Evolutionary conservation across 805 yeast genomes (phyloP).

Genomic region (Tetrapisispora pingtungensis): DNA sequence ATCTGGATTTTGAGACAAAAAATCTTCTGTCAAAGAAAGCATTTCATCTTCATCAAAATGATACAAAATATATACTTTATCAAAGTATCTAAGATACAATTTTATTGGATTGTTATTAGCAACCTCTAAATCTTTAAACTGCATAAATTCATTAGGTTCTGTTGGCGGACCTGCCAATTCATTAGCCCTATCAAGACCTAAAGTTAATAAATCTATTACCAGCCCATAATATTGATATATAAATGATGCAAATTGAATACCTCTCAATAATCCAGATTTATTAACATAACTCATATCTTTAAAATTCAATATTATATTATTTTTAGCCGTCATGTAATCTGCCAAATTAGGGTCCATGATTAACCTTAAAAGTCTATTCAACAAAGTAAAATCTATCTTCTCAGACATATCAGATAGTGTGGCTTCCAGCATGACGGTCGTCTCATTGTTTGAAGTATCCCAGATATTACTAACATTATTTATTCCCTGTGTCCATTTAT

Average conservation of each 20-base stretch:
- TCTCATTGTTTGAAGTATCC: slow-evolving; percentile 65
- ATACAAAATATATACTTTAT: slow-evolving; percentile 70
- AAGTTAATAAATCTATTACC: slow-evolving; percentile 64
- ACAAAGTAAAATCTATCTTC: slow-evolving; percentile 76
- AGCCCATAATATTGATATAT: slow-evolving; percentile 86
- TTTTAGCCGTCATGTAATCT: slow-evolving; percentile 87
- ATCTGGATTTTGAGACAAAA: slow-evolving; percentile 76
- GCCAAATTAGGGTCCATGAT: slow-evolving; percentile 86
- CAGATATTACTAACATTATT: slow-evolving; percentile 72
- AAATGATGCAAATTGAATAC: slow-evolving; percentile 84
- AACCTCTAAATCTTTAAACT: slow-evolving; percentile 46
- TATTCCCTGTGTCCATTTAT: slow-evolving; percentile 90
- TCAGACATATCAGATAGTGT: slow-evolving; percentile 62
- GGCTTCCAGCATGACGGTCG: slow-evolving; percentile 78
- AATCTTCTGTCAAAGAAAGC: slow-evolving; percentile 64
- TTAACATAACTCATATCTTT: slow-evolving; percentile 95
- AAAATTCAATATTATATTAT: slow-evolving; percentile 69
- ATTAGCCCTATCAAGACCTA: slow-evolving; percentile 79
- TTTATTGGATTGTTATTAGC: slow-evolving; percentile 70
- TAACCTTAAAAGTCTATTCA: slow-evolving; percentile 71
- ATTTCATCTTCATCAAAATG: slow-evolving; percentile 67
- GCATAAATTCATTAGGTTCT: slow-evolving; percentile 68
- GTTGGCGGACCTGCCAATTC: slow-evolving; percentile 75
- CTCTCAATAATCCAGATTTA: slow-evolving; percentile 78
- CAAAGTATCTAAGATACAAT: slow-evolving; percentile 72